Evolutionary conservation across 2,329 filamentous ascomycete genomes (phyloP).

Genomic region (Tolypocladium nubicola): DNA sequence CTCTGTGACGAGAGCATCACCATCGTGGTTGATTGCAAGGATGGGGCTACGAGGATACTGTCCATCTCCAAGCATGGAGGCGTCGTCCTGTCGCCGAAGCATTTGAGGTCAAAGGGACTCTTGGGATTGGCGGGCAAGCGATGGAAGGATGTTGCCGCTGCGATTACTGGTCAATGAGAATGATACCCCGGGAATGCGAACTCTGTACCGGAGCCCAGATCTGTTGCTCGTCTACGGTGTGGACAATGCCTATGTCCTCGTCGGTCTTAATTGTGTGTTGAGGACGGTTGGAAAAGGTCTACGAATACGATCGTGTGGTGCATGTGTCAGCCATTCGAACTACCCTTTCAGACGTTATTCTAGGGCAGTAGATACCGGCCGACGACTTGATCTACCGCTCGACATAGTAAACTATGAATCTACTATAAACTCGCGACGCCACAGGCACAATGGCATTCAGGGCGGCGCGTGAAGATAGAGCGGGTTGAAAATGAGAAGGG

Average conservation of each 20-base stretch:
- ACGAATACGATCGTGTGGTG: background rate
- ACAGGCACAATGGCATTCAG: conserved; percentile 19
- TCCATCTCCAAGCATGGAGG: conserved; percentile 80
- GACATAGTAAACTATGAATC: conserved; percentile 27
- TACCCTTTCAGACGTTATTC: conserved; percentile 68
- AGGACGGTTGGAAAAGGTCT: background rate
- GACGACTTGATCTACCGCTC: conserved; percentile 56
- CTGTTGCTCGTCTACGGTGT: background rate
- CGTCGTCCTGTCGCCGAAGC: conserved; percentile 51
- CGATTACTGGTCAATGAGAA: conserved; percentile 20
- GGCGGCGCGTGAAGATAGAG: conserved; percentile 20
- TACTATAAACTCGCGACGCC: conserved; percentile 43
- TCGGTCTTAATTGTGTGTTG: background rate
- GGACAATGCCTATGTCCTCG: background rate
- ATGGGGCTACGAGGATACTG: conserved; percentile 47
- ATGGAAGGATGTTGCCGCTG: conserved; percentile 24
- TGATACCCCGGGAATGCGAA: conserved; percentile 12
- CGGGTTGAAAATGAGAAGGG: conserved; percentile 14
- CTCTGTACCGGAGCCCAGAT: background rate
- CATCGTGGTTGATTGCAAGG: conserved; percentile 59
- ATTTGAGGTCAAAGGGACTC: conserved; percentile 54
- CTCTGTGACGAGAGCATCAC: conserved; percentile 77
- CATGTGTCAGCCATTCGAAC: conserved; percentile 76
- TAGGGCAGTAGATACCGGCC: conserved; percentile 84
- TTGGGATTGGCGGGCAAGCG: conserved; percentile 21